Evolutionary conservation across 306 rosid species (phyloP).

Genomic region (Pueraria montana): DNA sequence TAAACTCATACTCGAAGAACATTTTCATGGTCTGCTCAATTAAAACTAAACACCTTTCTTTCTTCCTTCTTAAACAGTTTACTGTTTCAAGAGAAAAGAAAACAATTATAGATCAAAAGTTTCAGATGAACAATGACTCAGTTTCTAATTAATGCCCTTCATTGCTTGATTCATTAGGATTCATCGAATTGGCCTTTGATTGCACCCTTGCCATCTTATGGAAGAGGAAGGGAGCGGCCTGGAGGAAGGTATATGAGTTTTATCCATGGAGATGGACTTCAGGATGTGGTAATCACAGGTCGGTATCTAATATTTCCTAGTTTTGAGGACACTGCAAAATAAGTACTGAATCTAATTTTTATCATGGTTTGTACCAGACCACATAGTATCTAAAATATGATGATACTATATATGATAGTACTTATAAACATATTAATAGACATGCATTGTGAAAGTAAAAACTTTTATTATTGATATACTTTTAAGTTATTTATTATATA

Average conservation of each 20-base stretch:
- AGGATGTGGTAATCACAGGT: slow-evolving; percentile 88
- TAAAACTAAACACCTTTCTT: neutral
- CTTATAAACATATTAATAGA: neutral
- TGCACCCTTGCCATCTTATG: slow-evolving; percentile 93
- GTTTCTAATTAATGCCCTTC: slow-evolving; percentile 8
- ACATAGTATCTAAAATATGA: slow-evolving; percentile 1
- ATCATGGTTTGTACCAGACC: neutral
- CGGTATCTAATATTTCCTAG: slow-evolving; percentile 37
- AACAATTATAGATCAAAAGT: neutral
- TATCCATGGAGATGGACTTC: slow-evolving; percentile 80
- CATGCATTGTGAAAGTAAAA: no score
- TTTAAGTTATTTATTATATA: no score
- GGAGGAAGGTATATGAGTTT: slow-evolving; percentile 89
- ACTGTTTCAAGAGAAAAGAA: neutral
- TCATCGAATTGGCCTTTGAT: slow-evolving; percentile 80
- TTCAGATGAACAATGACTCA: neutral
- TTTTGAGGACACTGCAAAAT: neutral
- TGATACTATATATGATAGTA: neutral
- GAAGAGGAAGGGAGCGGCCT: slow-evolving; percentile 93
- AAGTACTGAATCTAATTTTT: neutral
- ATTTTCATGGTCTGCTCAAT: neutral
- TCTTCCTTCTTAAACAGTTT: neutral
- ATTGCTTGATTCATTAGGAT: slow-evolving; percentile 62
- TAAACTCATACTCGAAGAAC: neutral
- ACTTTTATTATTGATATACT: no score